Evolutionary conservation across 2,329 filamentous ascomycete genomes (phyloP), one percentile per base, ranked within the genome.

Genomic region (Aspergillus quadricinctus): DNA sequence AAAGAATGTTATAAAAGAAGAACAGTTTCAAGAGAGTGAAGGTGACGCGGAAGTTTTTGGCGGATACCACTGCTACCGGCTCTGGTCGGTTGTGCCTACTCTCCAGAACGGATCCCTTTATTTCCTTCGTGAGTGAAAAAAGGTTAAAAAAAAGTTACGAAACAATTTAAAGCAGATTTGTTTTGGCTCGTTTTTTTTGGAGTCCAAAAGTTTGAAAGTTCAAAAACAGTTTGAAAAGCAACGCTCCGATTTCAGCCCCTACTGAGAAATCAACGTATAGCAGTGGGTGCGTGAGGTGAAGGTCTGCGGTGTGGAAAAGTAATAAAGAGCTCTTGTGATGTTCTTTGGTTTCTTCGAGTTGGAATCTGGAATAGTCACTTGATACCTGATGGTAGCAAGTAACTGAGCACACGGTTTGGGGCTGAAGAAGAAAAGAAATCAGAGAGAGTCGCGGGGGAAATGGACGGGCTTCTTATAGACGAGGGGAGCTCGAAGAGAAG

Each of bases 111-210:
- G 52, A 49, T 54, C 43, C 45, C 52, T 54, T 54, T 54, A 40
- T 54, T 54, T 54, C 52, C 52, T 54, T 49, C 31, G 46, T 49
- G 46, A 54, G 52, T 48, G 46, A 54, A 54, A 54, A 54, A 49
- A 49, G 46, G 35, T 54, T 40, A 54, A 49, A 54, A 53, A 53
- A 48, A 53, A 21, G 9, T 17, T 17, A 8, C 28, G 19, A 19
- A 25, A 46, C 43, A 11, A 46, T 46, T 27, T 46, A 27, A 46
- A 46, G 21, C 43, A 25, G 43, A 46, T 46, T 46, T 23, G 10
- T 27, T 46, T 46, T 21, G 43, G 43, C 21, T 23, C 23, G 25
- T 45, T 27, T 25, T 46, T 46, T 23, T 23, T 37, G 14, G 31
- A 37, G 31, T 37, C 31, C 31, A 37, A 37, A 31, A 37, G 31